Evolutionary conservation across 495 filamentous ascomycete species (phyloP).

Genomic region (Filosporella fistucella): DNA sequence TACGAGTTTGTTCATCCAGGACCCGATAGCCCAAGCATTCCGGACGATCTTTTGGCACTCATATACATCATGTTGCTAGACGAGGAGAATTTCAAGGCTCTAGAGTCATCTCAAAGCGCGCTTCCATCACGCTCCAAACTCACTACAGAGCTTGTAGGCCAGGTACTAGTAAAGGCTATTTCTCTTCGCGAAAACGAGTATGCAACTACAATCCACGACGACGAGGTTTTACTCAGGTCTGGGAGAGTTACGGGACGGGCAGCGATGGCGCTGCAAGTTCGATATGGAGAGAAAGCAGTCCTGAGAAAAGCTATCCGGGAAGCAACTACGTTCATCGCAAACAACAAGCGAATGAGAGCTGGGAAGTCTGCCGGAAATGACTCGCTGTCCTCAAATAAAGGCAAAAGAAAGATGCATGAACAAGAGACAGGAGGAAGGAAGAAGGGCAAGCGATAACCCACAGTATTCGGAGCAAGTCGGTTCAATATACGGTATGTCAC

Average conservation of each 20-base stretch:
- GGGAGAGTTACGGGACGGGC: conserved; percentile 33
- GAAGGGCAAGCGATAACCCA: too few relatives aligned
- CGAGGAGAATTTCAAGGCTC: conserved; percentile 29
- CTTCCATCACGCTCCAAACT: conserved; percentile 37
- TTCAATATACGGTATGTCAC: too few relatives aligned
- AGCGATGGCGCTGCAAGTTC: conserved; percentile 70
- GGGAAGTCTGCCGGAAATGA: too few relatives aligned
- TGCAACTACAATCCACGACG: conserved; percentile 56
- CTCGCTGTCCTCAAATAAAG: too few relatives aligned
- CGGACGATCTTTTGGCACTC: conserved; percentile 26
- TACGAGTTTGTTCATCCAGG: conserved; percentile 20
- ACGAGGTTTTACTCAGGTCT: conserved; percentile 45
- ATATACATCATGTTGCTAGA: conserved; percentile 29
- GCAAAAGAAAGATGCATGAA: too few relatives aligned
- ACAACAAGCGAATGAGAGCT: conserved; percentile 28
- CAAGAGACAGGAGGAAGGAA: too few relatives aligned
- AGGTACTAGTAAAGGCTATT: conserved; percentile 30
- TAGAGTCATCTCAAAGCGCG: conserved; percentile 34
- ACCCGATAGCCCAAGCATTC: conserved; percentile 18
- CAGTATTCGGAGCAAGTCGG: too few relatives aligned
- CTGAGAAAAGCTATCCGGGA: conserved; percentile 41
- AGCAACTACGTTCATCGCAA: conserved; percentile 17
- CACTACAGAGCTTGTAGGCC: conserved; percentile 32
- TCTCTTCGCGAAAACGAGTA: conserved; percentile 46
- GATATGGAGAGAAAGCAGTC: conserved; percentile 78